Evolutionary conservation across 352 stramenopile species (phyloP), one percentile per base, ranked within the genome.

Genomic region (Phytophthora sp.): DNA sequence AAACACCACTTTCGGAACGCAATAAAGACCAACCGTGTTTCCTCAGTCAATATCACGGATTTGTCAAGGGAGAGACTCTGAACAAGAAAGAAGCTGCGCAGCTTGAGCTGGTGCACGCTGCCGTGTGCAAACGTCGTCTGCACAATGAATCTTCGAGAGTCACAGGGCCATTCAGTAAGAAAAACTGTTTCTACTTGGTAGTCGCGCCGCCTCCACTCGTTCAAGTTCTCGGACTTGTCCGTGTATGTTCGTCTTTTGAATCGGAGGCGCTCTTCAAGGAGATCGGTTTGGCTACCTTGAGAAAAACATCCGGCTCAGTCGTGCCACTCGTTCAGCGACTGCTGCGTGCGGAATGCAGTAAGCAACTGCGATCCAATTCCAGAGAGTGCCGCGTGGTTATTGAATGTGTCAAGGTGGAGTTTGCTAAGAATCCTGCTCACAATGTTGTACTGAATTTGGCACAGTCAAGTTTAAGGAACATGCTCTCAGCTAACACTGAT

Each of bases 21-120:
- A 71, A 65, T 7, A 47, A 81, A 30, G 38, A 44, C 1, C 74
- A 69, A 13, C 80, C 84, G 7, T 74, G 74, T 8, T 90, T 91
- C 18, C 27, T 90, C 11, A 80, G 79, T 1, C 80, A 89, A 56
- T 89, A 77, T 27, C 84, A 93, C 36, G 84, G 84, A 4, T 93
- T 74, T 39, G 45, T 80, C 13, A 68, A 71, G 5, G 74, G 77
- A 0, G 42, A 45, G 2, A 56, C 64, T 11, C 66, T 89, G n/a
- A 61, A 45, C 7, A 54, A 72, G 15, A 24, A 46, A 2, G 80
- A 91, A 39, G 45, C 35, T n/a, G 18, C 36, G 0, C 82, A 74
- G 16, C 60, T 89, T 0, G 49, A 61, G 27, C 29, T 74, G 23
- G 56, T 88, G n/a, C 67, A 82, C 29, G 50, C 21, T 24, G 66